Evolutionary conservation across 306 rosid species (phyloP), one percentile per base, ranked within the genome.

Genomic region (Vigna angularis): DNA sequence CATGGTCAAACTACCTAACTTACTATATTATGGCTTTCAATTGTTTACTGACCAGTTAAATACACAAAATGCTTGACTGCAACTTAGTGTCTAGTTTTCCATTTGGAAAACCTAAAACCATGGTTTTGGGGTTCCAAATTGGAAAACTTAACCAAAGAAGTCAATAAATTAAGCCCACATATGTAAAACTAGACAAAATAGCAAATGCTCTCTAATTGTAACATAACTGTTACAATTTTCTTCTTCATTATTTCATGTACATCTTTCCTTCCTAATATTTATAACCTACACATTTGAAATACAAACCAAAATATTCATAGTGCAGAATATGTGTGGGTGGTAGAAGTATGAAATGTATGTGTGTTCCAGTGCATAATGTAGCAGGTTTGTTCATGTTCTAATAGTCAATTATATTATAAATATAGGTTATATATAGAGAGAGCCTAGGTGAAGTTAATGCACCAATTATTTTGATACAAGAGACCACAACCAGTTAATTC

Each of bases 381-480:
- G 65, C 52, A 50, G 53, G 51, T 22, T 57, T 57, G 36, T 24
- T 58, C 65, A 24, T 32, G 49, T 59, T 74, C 12, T 17, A 74
- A 9, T 45, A 11, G 45, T 58, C 28, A 73, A 42, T 42, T 42
- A 40, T 8, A 15, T 42, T 55, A 34, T 40, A 72, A 40, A 42
- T 8, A 42, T 57, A 73, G 7, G 42, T 57, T 15, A 14, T 7
- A 57, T 49, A 47, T 18, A 48, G 24, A 32, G 38, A 6, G 30
- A 72, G 44, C 49, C 32, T 38, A 65, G 22, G 12, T 15, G 65
- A 51, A 22, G 66, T 77, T 42, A 26, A 26, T 22, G 76, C 62
- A 45, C 13, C 52, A 38, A 38, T 10, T 3, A 32, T 11, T 56
- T 47, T 22, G 48, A n/a, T n/a, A 12, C 24, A 38, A 74, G 70